Conservation (phyloP, 371 early-diverging fungal species). For the Nematocida ausubeli region DNA sequence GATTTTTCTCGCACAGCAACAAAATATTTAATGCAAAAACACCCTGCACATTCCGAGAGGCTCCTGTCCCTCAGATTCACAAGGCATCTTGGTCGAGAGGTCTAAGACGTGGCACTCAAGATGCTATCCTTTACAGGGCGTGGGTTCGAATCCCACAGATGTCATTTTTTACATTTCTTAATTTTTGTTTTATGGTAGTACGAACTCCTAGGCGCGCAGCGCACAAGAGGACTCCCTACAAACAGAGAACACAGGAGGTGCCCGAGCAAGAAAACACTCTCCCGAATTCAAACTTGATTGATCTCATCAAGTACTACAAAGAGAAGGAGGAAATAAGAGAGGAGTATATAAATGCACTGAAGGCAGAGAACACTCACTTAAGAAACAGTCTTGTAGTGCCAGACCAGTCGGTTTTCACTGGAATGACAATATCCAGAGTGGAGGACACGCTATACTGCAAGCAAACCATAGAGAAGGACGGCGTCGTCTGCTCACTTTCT, state of each 20-base stretch:
- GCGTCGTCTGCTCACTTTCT: constrained; percentile 11
- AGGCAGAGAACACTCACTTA: constrained; percentile 41
- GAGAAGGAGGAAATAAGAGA: constrained; percentile 45
- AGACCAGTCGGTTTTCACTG: constrained; percentile 1
- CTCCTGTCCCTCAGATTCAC: not conserved
- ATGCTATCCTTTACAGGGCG: constrained; percentile 65
- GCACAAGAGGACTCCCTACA: constrained; percentile 31
- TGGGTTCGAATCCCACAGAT: constrained; percentile 69
- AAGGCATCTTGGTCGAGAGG: constrained; percentile 69
- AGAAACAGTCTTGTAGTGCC: not conserved
- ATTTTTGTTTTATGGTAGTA: constrained; percentile 44
- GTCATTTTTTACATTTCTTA: constrained; percentile 61
- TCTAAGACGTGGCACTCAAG: constrained; percentile 69
- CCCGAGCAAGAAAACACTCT: not conserved
- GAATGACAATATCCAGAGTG: constrained; percentile 4
- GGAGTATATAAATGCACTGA: constrained; percentile 43
- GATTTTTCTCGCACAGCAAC: constrained; percentile 1
- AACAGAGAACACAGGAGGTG: constrained; percentile 1
- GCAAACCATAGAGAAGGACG: constrained; percentile 27
- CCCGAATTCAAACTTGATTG: not conserved
- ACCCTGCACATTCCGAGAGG: not conserved
- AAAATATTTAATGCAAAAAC: constrained; percentile 19
- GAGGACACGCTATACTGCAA: constrained; percentile 13
- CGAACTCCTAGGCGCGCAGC: constrained; percentile 41
- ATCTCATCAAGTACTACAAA: constrained; percentile 52